Conservation (phyloP, 2,329 filamentous ascomycete species). For the Aspergillus hortae region DNA sequence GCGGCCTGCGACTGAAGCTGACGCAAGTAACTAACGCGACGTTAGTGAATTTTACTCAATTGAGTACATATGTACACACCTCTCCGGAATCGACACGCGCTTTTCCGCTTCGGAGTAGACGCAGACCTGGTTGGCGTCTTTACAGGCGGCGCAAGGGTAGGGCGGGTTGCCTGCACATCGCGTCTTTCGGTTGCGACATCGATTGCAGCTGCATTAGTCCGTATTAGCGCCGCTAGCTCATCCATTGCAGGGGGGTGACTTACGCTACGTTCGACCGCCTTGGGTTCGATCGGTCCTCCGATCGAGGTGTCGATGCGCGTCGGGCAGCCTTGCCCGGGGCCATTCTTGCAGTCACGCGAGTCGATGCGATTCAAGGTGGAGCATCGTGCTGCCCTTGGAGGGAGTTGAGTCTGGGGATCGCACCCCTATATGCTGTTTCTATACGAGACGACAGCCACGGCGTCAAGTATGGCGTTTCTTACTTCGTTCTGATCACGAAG, state of each 20-base stretch:
- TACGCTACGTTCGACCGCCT: slow-evolving; percentile 29
- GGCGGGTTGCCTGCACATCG: slow-evolving; percentile 35
- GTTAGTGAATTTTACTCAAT: background rate
- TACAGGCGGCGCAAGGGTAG: slow-evolving; percentile 32
- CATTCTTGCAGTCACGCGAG: slow-evolving; percentile 6
- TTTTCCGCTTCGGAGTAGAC: slow-evolving; percentile 37
- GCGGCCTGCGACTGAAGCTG: slow-evolving; percentile 31
- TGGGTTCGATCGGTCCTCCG: slow-evolving; percentile 16
- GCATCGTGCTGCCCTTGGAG: slow-evolving; percentile 2
- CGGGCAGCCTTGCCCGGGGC: slow-evolving; percentile 7
- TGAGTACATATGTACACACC: slow-evolving; percentile 15
- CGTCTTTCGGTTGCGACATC: slow-evolving; percentile 34
- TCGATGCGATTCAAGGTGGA: background rate
- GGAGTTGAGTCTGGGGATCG: too few relatives aligned
- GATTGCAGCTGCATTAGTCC: slow-evolving; percentile 27
- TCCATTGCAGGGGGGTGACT: slow-evolving; percentile 1
- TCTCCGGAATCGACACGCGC: slow-evolving; percentile 34
- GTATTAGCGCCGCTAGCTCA: background rate
- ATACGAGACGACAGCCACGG: background rate
- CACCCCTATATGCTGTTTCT: background rate
- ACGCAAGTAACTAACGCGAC: slow-evolving; percentile 25
- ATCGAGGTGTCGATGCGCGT: slow-evolving; percentile 10
- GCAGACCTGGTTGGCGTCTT: slow-evolving; percentile 29
- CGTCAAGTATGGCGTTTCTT: too few relatives aligned
- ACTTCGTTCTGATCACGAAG: too few relatives aligned